Percentiles rank a stretch among this genome's conserved stretches.
Evolutionary conservation across 2,329 filamentous ascomycete genomes (phyloP).

Genomic region (Xylaria sp.): DNA sequence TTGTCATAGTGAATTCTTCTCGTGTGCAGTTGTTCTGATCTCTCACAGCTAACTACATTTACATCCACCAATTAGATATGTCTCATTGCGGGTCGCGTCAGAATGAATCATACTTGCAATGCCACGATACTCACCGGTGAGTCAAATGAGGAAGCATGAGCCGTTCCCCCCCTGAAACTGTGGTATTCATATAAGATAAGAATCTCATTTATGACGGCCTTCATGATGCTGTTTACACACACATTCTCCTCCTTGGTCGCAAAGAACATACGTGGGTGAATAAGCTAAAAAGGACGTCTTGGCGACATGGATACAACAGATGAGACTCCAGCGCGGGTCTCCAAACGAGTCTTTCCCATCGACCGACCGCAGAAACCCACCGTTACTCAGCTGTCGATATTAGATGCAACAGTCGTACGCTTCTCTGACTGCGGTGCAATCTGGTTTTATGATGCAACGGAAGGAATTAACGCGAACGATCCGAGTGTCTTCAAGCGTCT

Average conservation of each 20-base stretch:
- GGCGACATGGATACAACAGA: conserved; percentile 12
- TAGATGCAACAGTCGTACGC: conserved; percentile 50
- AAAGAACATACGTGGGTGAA: too few species aligned
- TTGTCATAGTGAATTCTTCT: too few species aligned
- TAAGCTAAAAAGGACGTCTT: not conserved
- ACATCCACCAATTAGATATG: too few species aligned
- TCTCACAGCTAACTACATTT: too few species aligned
- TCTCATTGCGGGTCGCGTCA: not conserved
- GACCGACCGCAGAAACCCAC: conserved; percentile 9
- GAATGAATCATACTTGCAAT: conserved; percentile 21
- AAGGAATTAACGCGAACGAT: conserved; percentile 24
- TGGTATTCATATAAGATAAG: not conserved
- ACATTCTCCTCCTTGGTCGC: too few species aligned
- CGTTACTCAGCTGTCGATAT: conserved; percentile 45
- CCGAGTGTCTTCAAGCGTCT: conserved; percentile 26
- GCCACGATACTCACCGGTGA: not conserved
- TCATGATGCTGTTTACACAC: not conserved
- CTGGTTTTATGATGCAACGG: conserved; percentile 49
- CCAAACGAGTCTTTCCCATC: conserved; percentile 32
- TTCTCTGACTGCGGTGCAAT: conserved; percentile 49
- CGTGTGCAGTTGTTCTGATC: too few species aligned
- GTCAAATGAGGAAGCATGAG: not conserved
- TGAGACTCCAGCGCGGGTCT: conserved; percentile 13
- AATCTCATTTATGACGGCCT: not conserved
- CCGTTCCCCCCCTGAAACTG: not conserved